Base-by-base conservation (phyloP, 1,139 yeast species). In the Yamadazyma friedrichii region DNA sequence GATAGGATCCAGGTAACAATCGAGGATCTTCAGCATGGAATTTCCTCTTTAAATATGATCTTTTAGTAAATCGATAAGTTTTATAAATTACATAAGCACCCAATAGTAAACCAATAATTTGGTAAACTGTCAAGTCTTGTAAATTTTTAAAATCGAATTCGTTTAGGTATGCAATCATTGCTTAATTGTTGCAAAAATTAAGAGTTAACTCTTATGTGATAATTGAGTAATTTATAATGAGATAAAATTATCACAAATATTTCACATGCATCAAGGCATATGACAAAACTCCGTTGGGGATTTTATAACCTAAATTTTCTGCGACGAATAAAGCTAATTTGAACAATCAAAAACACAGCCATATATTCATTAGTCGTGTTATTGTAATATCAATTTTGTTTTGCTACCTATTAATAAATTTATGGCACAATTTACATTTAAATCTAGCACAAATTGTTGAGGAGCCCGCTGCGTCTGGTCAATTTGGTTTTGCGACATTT, bases 21-120 rank as follows among this genome's bases (percentile, higher is more conserved):
- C 20, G 41, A 29, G 46, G 53, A 43, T 45, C 55, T 33, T 42
- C 22, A 9, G 57, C 58, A 15, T 52, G 46, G 10, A 54, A 43
- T 34, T 56, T 53, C 5, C 37, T 40, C 36, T 38, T 39, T 16
- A 52, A 42, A 38, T 47, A 40, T 25, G 38, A 29, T 40, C 41
- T 36, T 26, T 40, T 47, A 12, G 33, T 20, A 20, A 26, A 29
- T 24, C 46, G 33, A 28, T 39, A 46, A 8, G 33, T 15, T 8
- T 13, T 24, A 29, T 46, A 42, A 3, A 39, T 17, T 4, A 41
- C 20, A 15, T 43, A 38, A 6, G 38, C 13, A 3, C 31, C 40
- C 17, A 27, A 11, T 3, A 41, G 2, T 9, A 8, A 24, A 9
- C 17, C 17, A 22, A 37, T 2, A 5, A 33, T 15, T 15, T 42